Base-by-base conservation (phyloP, 1,284 basidiomycete genomes). In the Malassezia brasiliensis region DNA sequence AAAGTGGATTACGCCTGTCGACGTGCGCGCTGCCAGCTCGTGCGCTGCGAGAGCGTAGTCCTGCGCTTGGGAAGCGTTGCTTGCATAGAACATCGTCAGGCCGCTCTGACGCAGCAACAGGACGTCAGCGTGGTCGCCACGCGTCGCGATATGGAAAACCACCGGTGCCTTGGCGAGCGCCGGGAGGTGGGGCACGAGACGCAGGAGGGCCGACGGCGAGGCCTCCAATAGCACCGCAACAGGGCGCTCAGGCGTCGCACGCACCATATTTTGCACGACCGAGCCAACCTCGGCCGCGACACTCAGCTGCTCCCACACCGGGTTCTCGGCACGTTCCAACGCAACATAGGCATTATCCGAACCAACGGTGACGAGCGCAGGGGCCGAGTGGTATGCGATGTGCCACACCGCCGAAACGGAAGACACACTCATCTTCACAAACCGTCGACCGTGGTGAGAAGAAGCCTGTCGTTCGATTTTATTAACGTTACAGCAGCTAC, bases 1-100 rank as follows among this genome's bases (percentile, higher is more conserved):
- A 40, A 83, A 84, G 72, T 96, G 90, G 48, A 93, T 79, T 15
- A 93, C 88, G 2, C 81, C 79, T 48, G 79, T 81, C 52, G 79
- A 78, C 62, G 82, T 79, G 10, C 79, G 77, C 48, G 78, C 77
- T 3, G 86, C 84, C 39, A 88, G 76, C 45, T 81, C 80, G 52
- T 83, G 81, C 22, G 84, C 85, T n/a, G 87, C 78, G 15, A 87
- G 75, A 11, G 83, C 82, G 65, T 86, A 81, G 68, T 86, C 85
- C 66, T 86, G 83, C 2, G 84, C 84, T 63, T 85, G 80, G 68
- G 84, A 81, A 2, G 81, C 75, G 2, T 79, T 80, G 52, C 81
- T 78, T 5, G 84, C 85, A 74, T 85, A 78, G 44, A 88, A 55
- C 60, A 84, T 78, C 65, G 82, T 82, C 36, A 81, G 79, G 10